Evolutionary conservation across 352 stramenopile genomes (phyloP), one percentile per base, ranked within the genome.

Genomic region (Phytophthora sojae): DNA sequence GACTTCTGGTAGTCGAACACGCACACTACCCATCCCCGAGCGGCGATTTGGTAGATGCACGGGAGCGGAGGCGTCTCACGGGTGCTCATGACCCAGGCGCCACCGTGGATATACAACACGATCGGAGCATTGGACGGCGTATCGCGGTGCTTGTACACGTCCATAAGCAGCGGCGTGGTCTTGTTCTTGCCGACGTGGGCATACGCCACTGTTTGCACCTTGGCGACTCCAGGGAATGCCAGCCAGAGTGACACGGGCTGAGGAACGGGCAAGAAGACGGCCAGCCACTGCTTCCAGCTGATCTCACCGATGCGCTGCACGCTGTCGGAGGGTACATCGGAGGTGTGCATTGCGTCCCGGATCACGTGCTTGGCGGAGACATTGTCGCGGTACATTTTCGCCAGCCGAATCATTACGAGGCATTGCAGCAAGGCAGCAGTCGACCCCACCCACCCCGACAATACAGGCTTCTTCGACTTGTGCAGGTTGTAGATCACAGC

Each of bases 1-100:
- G 85, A 92, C 45, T 92, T 68, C 2, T 88, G 87, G 61, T 94
- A 94, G 71, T 94, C 87, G 17, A 94, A 84, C 39, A 85, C 82
- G 51, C 85, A 93, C 15, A 94, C 76, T n/a, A 93, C 64, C 87
- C 87, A 94, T 1, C 84, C 84, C 32, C 73, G 53, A 52, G 73
- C 65, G 25, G 61, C 73, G 39, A 92, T 77, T 56, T 93, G 82
- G 52, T 93, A 91, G 52, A 94, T 71, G 4, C 91, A 73, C 21
- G 85, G 77, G 14, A 90, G 62, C 12, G 82, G 82, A 8, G 82
- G 76, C 26, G 71, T 77, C 23, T 76, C 53, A 1, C 82, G 82
- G 19, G 76, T 84, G 57, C 87, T 86, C 63, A 92, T 73, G 58
- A 93, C 68, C 87, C 87, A 94, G 5, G 75, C 85, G n/a, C 87